Evolutionary conservation across 2,329 filamentous ascomycete genomes (phyloP), one percentile per base, ranked within the genome.

Genomic region (Fusarium phyllophilum): DNA sequence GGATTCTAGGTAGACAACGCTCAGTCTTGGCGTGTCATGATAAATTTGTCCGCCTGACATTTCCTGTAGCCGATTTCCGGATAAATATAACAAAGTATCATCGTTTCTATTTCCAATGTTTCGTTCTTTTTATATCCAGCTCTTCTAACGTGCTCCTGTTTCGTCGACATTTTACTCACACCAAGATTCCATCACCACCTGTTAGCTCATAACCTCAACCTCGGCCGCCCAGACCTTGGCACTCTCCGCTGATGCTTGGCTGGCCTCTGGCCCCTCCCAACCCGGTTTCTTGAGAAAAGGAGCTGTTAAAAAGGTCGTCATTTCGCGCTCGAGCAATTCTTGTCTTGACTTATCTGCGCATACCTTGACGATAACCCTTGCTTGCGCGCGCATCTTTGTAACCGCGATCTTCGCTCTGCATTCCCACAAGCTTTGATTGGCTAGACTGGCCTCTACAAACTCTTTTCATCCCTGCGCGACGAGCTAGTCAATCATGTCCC

Each of bases 161-260:
- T 59, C 52, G 24, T 29, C 51, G 15, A 54, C 24, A 54, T 39
- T 41, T 41, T 26, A 42, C 34, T 42, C 38, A 24, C 26, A 29
- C 26, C 38, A n/a, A 54, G 24, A 56, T n/a, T 29, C 38, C 39
- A 60, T 57, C 63, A 39, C 45, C 49, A 55, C 33, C 26, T 56
- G 17, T 45, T 45, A 33, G 56, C 31, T 41, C 41, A 33, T 18
- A 45, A 38, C 62, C 51, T 64, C 67, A 55, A 57, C 68, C 61
- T 68, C 54, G 68, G 66, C 48, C 60, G 75, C 72, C 75, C 72
- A 78, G 70, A 55, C 62, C 76, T 78, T 78, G 76, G 76, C 76
- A 62, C 71, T 63, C 65, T 65, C 65, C 63, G 63, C 59, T 33
- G 62, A 65, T 63, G 61, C 66, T 71, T 68, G 70, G 70, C 73